Conservation (phyloP, 169 alveolate genomes). For the Theileria annulata region DNA sequence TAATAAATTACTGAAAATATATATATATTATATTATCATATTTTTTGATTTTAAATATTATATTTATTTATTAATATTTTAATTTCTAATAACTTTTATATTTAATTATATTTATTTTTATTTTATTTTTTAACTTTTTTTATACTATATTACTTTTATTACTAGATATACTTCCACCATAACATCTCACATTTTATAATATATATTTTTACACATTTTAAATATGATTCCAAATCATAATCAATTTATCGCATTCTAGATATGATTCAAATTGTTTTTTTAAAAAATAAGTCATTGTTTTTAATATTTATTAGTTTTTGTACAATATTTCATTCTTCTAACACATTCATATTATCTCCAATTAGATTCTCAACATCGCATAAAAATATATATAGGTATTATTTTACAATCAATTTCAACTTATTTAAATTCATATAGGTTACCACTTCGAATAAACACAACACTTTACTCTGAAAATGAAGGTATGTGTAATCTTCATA, state of each 20-base stretch:
- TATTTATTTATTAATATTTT: not conserved
- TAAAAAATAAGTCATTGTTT: not conserved
- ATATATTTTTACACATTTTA: constrained; percentile 12
- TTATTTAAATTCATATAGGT: not conserved
- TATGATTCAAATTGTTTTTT: not conserved
- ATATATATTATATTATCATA: not conserved
- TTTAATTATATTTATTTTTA: not conserved
- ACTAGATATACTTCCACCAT: not conserved
- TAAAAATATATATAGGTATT: constrained; percentile 5
- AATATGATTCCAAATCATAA: not conserved
- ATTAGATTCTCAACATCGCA: not conserved
- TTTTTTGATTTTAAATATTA: not conserved
- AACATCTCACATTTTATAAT: not conserved
- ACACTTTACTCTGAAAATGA: not conserved
- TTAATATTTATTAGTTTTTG: constrained; percentile 3
- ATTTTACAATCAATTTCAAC: not conserved
- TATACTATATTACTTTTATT: not conserved
- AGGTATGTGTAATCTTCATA: not conserved
- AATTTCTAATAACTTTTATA: not conserved
- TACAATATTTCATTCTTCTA: not conserved
- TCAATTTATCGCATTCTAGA: not conserved
- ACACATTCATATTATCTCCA: not conserved
- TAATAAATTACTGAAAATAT: not conserved
- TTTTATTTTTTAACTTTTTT: not conserved
- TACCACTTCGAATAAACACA: constrained; percentile 1